phyloP scores from a whole-genome alignment of 2,329 filamentous ascomycete genomes.

The Penicillium concentricum region DNA sequence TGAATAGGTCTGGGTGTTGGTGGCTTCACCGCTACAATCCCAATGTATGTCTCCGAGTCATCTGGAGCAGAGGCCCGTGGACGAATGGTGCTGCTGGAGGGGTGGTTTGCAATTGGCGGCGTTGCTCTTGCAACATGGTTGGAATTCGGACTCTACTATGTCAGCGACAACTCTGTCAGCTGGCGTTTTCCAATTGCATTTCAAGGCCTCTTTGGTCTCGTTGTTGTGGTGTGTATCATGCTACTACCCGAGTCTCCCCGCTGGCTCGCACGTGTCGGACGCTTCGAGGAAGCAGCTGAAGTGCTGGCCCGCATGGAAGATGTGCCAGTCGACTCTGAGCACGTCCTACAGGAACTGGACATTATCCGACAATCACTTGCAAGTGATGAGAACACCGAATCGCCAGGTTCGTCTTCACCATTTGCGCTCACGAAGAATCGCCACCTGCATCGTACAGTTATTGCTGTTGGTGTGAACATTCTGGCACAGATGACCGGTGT shows the following conservation, averaged over 20 bases:
- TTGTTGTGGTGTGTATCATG: slow-evolving; percentile 22
- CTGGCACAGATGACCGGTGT: slow-evolving; percentile 31
- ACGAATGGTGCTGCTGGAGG: slow-evolving; percentile 20
- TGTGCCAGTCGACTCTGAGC: slow-evolving; percentile 51
- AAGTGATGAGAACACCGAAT: slow-evolving; percentile 1
- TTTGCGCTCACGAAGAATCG: slow-evolving; percentile 24
- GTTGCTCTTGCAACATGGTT: slow-evolving; percentile 37
- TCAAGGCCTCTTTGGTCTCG: slow-evolving; percentile 37
- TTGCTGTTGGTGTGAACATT: slow-evolving; percentile 28
- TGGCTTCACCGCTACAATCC: slow-evolving; percentile 27
- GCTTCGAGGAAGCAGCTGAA: slow-evolving; percentile 46
- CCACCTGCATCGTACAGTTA: slow-evolving; percentile 25
- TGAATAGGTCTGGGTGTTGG: slow-evolving; percentile 22
- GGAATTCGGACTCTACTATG: slow-evolving; percentile 43
- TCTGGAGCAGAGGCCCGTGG: slow-evolving; percentile 17
- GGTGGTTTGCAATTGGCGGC: slow-evolving; percentile 21
- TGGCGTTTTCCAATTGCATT: slow-evolving; percentile 34
- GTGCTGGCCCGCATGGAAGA: slow-evolving; percentile 49
- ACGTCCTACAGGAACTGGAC: slow-evolving; percentile 28
- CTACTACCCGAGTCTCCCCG: slow-evolving; percentile 53
- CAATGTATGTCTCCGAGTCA: slow-evolving; percentile 24
- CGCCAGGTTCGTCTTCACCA: slow-evolving; percentile 13
- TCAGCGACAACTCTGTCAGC: slow-evolving; percentile 27
- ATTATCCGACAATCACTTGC: slow-evolving; percentile 49
- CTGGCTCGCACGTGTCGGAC: slow-evolving; percentile 53